Evolutionary conservation across 345 rosid genomes (phyloP).

Genomic region (Anacardium occidentale): DNA sequence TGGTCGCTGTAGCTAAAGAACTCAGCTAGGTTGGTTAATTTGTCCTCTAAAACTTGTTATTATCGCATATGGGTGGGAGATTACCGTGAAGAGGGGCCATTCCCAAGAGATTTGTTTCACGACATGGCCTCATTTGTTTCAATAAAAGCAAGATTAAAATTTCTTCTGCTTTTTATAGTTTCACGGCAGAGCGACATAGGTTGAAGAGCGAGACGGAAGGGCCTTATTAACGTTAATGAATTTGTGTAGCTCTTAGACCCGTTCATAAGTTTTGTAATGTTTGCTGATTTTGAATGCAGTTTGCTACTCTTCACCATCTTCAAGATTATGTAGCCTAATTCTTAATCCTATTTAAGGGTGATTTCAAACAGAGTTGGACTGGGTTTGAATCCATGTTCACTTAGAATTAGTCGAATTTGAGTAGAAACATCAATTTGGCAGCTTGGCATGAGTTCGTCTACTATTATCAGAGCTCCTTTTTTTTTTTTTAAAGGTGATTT

Average conservation of each 20-base stretch:
- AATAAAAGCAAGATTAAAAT: slow-evolving; percentile 30
- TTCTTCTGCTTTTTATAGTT: slow-evolving; percentile 27
- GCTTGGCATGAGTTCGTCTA: no score
- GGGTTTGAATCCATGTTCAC: no score
- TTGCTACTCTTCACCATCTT: neutral
- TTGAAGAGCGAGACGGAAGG: no score
- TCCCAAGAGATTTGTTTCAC: slow-evolving; percentile 11
- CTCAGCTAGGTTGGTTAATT: slow-evolving; percentile 34
- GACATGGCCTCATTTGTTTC: slow-evolving; percentile 27
- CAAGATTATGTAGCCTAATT: no score
- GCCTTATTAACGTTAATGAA: no score
- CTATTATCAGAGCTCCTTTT: no score
- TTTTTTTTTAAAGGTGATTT: no score
- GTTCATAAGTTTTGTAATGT: slow-evolving; percentile 32
- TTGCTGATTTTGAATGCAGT: slow-evolving; percentile 10
- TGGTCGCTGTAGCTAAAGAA: slow-evolving; percentile 71
- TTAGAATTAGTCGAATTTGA: no score
- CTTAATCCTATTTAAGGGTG: no score
- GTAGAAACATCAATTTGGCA: no score
- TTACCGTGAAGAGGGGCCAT: slow-evolving; percentile 18
- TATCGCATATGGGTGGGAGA: slow-evolving; percentile 15
- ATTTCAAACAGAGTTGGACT: no score
- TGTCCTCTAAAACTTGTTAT: neutral
- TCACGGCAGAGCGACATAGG: no score
- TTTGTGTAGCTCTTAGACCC: slow-evolving; percentile 19